phyloP scores from a whole-genome alignment of 805 yeast species.

The Candida saitoana region DNA sequence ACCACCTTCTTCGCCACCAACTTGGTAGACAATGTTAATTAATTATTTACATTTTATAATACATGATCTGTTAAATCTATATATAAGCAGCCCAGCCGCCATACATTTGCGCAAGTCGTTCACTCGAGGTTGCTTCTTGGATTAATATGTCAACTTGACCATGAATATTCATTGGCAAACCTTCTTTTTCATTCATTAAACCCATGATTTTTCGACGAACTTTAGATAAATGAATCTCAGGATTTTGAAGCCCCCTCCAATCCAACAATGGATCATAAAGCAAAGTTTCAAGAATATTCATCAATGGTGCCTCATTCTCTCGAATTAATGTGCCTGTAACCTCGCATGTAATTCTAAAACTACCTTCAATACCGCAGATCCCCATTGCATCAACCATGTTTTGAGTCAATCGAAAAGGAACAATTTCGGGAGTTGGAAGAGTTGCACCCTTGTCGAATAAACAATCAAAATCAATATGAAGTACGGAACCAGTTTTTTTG shows the following conservation, averaged over 20 bases:
- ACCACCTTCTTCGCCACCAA: neutral
- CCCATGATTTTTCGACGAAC: constrained; percentile 83
- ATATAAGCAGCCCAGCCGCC: constrained; percentile 74
- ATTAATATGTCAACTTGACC: constrained; percentile 91
- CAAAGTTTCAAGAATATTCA: constrained; percentile 90
- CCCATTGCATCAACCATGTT: constrained; percentile 95
- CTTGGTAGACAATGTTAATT: neutral
- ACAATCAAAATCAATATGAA: constrained; percentile 97
- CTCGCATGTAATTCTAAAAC: constrained; percentile 81
- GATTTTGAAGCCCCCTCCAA: constrained; percentile 52
- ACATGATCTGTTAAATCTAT: constrained; percentile 9
- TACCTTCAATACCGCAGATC: constrained; percentile 81
- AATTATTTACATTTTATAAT: neutral
- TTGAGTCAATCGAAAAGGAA: constrained; percentile 87
- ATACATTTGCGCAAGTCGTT: constrained; percentile 79
- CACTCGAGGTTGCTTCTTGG: constrained; percentile 71
- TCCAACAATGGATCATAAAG: constrained; percentile 89
- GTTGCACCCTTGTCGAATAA: constrained; percentile 82
- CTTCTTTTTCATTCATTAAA: constrained; percentile 69
- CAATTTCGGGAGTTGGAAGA: constrained; percentile 79
- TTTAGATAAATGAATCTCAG: constrained; percentile 66
- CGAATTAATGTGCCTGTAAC: constrained; percentile 72
- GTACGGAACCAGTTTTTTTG: constrained; percentile 67
- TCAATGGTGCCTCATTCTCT: constrained; percentile 73
- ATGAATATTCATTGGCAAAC: constrained; percentile 80